Percentiles rank a stretch among this genome's conserved stretches.
phyloP scores from a whole-genome alignment of 1,284 basidiomycete species.

The Heterobasidion irregulare region DNA sequence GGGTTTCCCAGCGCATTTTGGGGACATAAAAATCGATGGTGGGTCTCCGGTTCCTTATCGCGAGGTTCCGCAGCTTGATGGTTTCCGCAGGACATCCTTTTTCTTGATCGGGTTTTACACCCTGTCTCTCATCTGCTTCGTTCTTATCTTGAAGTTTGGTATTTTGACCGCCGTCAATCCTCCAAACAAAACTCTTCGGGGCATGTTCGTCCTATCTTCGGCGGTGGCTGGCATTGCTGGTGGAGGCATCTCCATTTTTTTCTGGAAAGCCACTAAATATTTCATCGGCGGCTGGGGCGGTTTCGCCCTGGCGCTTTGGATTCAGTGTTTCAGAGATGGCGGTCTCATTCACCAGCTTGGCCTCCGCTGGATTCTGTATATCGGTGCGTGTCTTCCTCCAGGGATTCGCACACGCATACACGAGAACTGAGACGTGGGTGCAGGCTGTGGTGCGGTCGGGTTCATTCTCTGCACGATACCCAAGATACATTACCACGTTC shows the following conservation, averaged over 20 bases:
- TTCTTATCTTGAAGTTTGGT: slow-evolving; percentile 88
- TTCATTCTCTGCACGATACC: slow-evolving; percentile 42
- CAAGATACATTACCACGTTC: slow-evolving; percentile 68
- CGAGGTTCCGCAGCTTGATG: slow-evolving; percentile 10
- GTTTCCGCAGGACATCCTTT: slow-evolving; percentile 72
- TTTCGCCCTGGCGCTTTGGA: slow-evolving; percentile 79
- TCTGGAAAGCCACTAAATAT: slow-evolving; percentile 82
- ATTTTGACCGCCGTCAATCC: slow-evolving; percentile 76
- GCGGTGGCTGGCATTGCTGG: slow-evolving; percentile 77
- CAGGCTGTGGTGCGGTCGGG: slow-evolving; percentile 29
- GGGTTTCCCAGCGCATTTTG: slow-evolving; percentile 86
- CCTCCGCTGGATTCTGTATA: slow-evolving; percentile 82
- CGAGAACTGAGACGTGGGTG: slow-evolving; percentile 31
- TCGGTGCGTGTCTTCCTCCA: slow-evolving; percentile 41
- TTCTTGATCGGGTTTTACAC: slow-evolving; percentile 90
- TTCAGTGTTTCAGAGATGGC: slow-evolving; percentile 78
- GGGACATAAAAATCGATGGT: slow-evolving; percentile 93
- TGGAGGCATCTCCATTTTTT: slow-evolving; percentile 82
- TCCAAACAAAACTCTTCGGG: slow-evolving; percentile 71
- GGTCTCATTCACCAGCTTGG: slow-evolving; percentile 74
- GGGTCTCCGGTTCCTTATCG: slow-evolving; percentile 14
- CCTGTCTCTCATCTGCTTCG: slow-evolving; percentile 76
- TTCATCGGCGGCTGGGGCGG: slow-evolving; percentile 87
- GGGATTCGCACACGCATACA: slow-evolving; percentile 4
- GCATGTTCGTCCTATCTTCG: slow-evolving; percentile 83